These are phyloP conservation scores for Colletotrichum lentis DNA, from an alignment of 2,329 filamentous ascomycete species.

Conservation along the genomic window DNA sequence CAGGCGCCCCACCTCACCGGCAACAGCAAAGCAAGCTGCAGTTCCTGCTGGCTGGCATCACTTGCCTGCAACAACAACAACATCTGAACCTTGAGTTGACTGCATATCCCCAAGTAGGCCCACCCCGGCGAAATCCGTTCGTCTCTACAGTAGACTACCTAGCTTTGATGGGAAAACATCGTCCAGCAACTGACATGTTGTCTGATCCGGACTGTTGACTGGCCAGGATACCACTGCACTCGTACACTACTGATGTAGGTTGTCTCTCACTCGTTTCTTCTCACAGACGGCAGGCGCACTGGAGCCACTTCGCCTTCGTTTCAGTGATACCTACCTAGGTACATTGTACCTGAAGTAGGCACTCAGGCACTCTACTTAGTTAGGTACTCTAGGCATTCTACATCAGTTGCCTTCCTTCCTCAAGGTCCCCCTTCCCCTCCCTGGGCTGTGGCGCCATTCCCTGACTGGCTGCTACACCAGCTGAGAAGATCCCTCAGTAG, in stretches of 20 bases:
- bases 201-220: slow-evolving; percentile 1
- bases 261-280: slow-evolving; percentile 2
- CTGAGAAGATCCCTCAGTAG: slow-evolving; percentile 17
- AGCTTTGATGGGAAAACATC: neutral
- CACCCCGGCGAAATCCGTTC: slow-evolving; percentile 10
- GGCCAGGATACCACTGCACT: neutral
- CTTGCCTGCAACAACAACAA: slow-evolving; percentile 3
- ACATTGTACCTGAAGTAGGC: too few species aligned
- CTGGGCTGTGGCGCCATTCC: slow-evolving; percentile 24
- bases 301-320: neutral
- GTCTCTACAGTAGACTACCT: neutral
- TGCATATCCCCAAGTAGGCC: slow-evolving; percentile 1
- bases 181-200: slow-evolving; percentile 4
- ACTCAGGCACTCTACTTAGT: too few species aligned
- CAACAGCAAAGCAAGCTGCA: slow-evolving; percentile 25
- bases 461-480: slow-evolving; percentile 33
- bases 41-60: slow-evolving; percentile 9
- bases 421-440: neutral
- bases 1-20: slow-evolving; percentile 31
- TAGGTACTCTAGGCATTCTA: too few species aligned
- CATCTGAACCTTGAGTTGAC: slow-evolving; percentile 21
- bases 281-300: slow-evolving; percentile 2
- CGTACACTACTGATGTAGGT: neutral
- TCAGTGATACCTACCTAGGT: neutral
- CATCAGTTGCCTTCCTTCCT: neutral